Evolutionary conservation across 495 filamentous ascomycete species (phyloP).

Genomic region (Lichenothelia convexa): DNA sequence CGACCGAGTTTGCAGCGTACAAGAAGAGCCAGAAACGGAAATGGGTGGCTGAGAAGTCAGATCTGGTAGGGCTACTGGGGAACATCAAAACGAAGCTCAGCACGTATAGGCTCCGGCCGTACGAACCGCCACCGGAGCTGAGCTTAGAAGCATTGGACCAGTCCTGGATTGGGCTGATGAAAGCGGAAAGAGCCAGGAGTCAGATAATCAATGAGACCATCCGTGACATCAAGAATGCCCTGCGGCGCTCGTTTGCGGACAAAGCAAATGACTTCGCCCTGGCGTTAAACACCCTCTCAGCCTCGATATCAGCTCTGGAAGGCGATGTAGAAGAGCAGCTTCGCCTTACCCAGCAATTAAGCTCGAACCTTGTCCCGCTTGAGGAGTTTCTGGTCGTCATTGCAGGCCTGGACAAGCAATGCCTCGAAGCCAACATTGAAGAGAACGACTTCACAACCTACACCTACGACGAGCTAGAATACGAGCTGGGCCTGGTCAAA

Average conservation of each 20-base stretch:
- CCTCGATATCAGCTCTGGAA: conserved; percentile 84
- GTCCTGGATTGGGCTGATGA: conserved; percentile 62
- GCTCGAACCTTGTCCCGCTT: conserved; percentile 64
- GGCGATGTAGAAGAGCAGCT: conserved; percentile 92
- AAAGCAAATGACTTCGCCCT: conserved; percentile 95
- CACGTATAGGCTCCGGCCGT: conserved; percentile 79
- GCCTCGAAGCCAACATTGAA: conserved; percentile 91
- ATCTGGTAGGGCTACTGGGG: conserved; percentile 79
- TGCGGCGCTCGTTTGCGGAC: conserved; percentile 84
- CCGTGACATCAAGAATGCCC: conserved; percentile 86
- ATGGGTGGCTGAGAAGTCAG: conserved; percentile 96
- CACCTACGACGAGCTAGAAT: conserved; percentile 85
- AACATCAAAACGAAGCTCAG: conserved; percentile 98
- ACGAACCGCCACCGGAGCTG: conserved; percentile 70
- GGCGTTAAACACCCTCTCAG: conserved; percentile 78
- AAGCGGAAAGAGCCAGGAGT: conserved; percentile 67
- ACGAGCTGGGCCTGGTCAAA: conserved; percentile 81
- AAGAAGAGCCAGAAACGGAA: conserved; percentile 75
- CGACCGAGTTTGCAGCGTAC: conserved; percentile 61
- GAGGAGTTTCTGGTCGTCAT: conserved; percentile 77
- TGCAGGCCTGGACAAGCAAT: conserved; percentile 64
- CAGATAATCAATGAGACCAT: conserved; percentile 96
- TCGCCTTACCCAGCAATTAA: conserved; percentile 60
- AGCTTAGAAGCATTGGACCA: conserved; percentile 59
- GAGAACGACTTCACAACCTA: conserved; percentile 98